Conservation (phyloP, 2,329 filamentous ascomycete genomes). For the Paraconiothyrium sp. region DNA sequence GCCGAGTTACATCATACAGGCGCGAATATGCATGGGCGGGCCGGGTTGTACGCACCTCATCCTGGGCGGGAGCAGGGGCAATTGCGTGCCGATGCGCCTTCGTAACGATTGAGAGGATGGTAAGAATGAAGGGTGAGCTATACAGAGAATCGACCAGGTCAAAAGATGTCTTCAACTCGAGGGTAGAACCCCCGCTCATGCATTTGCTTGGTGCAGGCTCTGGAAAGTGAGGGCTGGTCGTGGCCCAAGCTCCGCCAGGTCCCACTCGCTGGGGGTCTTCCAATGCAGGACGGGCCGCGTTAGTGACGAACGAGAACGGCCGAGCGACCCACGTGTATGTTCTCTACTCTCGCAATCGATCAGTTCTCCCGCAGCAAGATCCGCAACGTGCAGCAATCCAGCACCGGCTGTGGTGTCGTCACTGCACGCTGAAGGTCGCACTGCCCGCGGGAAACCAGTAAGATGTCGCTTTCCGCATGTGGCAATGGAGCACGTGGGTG, state of each 20-base stretch:
- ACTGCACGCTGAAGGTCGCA: neutral
- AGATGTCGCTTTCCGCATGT: constrained; percentile 1
- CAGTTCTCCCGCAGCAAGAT: constrained; percentile 4
- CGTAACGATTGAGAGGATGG: neutral
- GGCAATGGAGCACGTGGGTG: constrained; percentile 8
- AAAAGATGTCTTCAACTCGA: constrained; percentile 12
- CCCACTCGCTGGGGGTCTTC: neutral
- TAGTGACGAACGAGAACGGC: constrained; percentile 11
- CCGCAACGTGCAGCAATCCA: constrained; percentile 4
- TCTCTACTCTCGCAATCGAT: neutral
- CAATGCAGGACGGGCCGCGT: constrained; percentile 1
- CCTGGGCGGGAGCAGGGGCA: constrained; percentile 7
- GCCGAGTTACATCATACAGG: constrained; percentile 18
- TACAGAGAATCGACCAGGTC: neutral
- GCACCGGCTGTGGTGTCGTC: neutral
- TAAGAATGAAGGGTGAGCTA: neutral
- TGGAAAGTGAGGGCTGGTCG: constrained; percentile 7
- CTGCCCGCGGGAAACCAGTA: constrained; percentile 13
- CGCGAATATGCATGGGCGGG: neutral
- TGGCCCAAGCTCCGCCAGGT: constrained; percentile 9
- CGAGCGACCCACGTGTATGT: constrained; percentile 7
- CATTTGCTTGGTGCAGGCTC: constrained; percentile 15
- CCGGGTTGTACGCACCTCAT: constrained; percentile 30
- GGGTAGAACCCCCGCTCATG: constrained; percentile 11
- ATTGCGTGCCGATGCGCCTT: constrained; percentile 10